Conservation (phyloP, 768 basidiomycete species). For the Austroboletus eburneus region DNA sequence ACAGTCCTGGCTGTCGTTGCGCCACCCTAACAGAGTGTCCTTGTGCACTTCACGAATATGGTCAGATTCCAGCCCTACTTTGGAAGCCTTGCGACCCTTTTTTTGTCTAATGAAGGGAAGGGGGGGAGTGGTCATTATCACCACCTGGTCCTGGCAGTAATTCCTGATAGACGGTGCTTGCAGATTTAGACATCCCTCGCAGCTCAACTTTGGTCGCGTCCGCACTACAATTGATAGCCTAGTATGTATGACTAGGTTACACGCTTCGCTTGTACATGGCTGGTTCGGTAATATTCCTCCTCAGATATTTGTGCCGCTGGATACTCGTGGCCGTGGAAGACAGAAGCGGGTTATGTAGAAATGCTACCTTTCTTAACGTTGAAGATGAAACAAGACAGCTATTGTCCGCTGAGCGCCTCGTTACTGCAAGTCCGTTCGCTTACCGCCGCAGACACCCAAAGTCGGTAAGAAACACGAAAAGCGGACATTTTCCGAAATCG, state of each 20-base stretch:
- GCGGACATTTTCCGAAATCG: too few species aligned
- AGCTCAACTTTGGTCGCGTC: conserved; percentile 3
- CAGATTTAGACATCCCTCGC: conserved; percentile 8
- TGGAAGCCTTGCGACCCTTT: conserved; percentile 12
- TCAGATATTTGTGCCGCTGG: background rate
- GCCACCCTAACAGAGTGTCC: background rate
- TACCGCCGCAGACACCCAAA: too few species aligned
- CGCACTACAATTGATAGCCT: conserved; percentile 1
- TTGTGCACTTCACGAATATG: conserved; percentile 6
- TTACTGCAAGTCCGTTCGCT: too few species aligned
- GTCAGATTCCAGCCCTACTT: conserved; percentile 7
- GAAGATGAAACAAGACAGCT: too few species aligned
- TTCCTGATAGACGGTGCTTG: conserved; percentile 3
- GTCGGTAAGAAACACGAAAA: too few species aligned
- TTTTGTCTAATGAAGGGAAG: conserved; percentile 2
- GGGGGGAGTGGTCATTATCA: background rate
- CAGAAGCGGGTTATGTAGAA: too few species aligned
- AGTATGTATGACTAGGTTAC: background rate
- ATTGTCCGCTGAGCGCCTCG: too few species aligned
- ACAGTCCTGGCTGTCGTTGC: conserved; percentile 9
- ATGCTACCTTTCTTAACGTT: too few species aligned
- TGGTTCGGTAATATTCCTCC: conserved; percentile 5
- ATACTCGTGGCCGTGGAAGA: conserved; percentile 2
- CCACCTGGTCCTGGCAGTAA: background rate
- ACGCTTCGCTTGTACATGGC: background rate